Base-by-base conservation (phyloP, 2,329 filamentous ascomycete species). In the Diaporthe batatas region DNA sequence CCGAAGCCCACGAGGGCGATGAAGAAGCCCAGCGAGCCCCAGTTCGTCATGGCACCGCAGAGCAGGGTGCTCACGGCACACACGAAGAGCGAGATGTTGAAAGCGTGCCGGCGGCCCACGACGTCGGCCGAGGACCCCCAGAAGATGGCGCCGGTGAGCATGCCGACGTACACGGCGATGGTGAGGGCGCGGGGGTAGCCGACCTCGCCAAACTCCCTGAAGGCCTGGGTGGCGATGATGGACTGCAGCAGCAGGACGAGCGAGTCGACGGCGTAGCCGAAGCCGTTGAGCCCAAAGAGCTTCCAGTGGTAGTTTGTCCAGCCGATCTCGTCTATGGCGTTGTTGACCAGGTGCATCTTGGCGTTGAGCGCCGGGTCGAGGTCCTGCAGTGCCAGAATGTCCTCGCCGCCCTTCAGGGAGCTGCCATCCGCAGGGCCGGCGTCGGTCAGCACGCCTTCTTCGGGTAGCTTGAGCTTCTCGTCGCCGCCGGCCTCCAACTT, bases 91-190 rank as follows among this genome's bases (percentile, higher is more conserved):
- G 89, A 90, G 29, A 89, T 82, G 77, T 93, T 93, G 83, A 94
- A 94, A 6, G 92, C 91, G 75, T 89, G 89, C 75, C 89, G 88
- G 55, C 92, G 86, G 7, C 91, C 92, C 74, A 93, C 90, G 44
- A 93, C 86, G 77, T 94, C 92, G 29, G 91, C 91, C 3, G 86
- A 86, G 39, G 92, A 81, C 2, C 91, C 91, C 91, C 91, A 94
- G 81, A 93, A 93, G 34, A 93, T 79, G 21, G 90, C 90, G 1
- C 91, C 88, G 0, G 83, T 75, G 68, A 86, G 83, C 83, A 86
- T 86, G 21, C 87, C 87, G 11, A 86, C 84, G 77, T 91, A 93
- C 1, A 86, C 87, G 6, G 91, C 87, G 65, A 93, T 87, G 2
- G 88, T 92, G 58, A 92, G 83, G 11, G 86, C 91, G 75, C 86